Conservation (phyloP, 768 basidiomycete species). For the Psilocybe azurescens region DNA sequence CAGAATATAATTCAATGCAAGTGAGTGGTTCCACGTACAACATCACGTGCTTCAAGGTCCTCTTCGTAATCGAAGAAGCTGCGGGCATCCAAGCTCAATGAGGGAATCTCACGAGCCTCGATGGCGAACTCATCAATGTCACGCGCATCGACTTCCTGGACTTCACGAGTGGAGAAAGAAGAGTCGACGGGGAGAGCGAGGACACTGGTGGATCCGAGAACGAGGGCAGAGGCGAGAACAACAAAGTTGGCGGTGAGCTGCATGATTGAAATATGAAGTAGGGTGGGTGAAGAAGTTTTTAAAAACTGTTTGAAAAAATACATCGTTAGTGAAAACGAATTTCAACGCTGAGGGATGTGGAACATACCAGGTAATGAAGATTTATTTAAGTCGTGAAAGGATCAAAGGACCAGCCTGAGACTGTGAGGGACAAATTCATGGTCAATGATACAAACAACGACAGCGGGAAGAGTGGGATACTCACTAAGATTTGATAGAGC, state of each 20-base stretch:
- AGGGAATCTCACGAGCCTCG: constrained; percentile 22
- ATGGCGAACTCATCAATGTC: constrained; percentile 21
- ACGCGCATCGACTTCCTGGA: constrained; percentile 4
- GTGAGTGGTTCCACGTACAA: constrained; percentile 3
- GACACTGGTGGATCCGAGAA: constrained; percentile 21
- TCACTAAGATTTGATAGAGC: constrained; percentile 17
- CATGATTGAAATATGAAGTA: constrained; percentile 22
- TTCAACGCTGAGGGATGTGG: neutral
- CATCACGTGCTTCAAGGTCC: constrained; percentile 18
- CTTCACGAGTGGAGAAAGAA: constrained; percentile 16
- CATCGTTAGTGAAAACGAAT: neutral
- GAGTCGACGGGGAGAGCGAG: constrained; percentile 21
- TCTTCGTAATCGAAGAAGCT: constrained; percentile 21
- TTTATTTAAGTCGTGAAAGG: constrained; percentile 23
- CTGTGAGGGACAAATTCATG: constrained; percentile 14
- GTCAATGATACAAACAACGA: neutral
- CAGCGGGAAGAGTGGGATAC: neutral
- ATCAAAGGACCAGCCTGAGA: constrained; percentile 32
- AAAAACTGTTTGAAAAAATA: constrained; percentile 10
- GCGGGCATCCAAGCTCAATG: constrained; percentile 20
- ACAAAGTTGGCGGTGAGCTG: constrained; percentile 28
- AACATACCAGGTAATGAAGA: constrained; percentile 17
- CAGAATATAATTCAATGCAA: too few relatives aligned
- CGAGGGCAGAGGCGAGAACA: constrained; percentile 26
- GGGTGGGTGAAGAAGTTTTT: constrained; percentile 15